These are phyloP conservation scores for Apophysomyces ossiformis DNA, from an alignment of 371 early-diverging fungal genomes.

Conservation along the genomic window DNA sequence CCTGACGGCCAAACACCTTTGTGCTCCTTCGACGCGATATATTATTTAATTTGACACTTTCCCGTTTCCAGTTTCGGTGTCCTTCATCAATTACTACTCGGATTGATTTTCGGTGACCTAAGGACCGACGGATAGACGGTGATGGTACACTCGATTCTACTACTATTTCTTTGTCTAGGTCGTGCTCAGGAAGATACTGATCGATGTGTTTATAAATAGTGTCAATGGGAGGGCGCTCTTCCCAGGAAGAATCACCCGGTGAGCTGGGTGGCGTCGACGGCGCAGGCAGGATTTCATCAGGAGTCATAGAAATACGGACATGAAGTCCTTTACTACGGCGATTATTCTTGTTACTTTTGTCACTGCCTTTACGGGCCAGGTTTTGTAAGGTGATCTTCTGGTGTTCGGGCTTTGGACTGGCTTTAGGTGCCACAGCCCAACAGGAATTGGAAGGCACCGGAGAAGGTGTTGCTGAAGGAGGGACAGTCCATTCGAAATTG, in stretches of 20 bases:
- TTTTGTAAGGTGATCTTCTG: background rate
- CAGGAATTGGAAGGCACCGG: constrained; percentile 14
- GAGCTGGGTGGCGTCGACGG: background rate
- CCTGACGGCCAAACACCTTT: constrained; percentile 55
- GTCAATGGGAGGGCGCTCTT: constrained; percentile 73
- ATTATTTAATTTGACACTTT: constrained; percentile 22
- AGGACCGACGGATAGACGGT: constrained; percentile 5
- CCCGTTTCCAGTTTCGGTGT: constrained; percentile 20
- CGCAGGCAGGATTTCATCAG: background rate
- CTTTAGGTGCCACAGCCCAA: constrained; percentile 30
- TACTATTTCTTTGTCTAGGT: constrained; percentile 74
- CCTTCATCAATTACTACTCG: constrained; percentile 57
- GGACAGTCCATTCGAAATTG: background rate
- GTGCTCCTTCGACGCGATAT: constrained; percentile 54
- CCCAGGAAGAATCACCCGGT: constrained; percentile 37
- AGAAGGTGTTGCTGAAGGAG: constrained; percentile 17
- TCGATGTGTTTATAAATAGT: constrained; percentile 73
- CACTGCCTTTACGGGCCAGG: background rate
- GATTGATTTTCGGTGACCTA: constrained; percentile 52
- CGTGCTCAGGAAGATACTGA: constrained; percentile 75
- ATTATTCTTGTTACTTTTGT: background rate
- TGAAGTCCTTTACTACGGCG: background rate
- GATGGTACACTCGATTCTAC: constrained; percentile 33
- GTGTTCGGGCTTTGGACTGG: background rate
- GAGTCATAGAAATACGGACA: background rate